Evolutionary conservation across 129 eudicot species (phyloP).

Genomic region (carrot (Daucus carota)): DNA sequence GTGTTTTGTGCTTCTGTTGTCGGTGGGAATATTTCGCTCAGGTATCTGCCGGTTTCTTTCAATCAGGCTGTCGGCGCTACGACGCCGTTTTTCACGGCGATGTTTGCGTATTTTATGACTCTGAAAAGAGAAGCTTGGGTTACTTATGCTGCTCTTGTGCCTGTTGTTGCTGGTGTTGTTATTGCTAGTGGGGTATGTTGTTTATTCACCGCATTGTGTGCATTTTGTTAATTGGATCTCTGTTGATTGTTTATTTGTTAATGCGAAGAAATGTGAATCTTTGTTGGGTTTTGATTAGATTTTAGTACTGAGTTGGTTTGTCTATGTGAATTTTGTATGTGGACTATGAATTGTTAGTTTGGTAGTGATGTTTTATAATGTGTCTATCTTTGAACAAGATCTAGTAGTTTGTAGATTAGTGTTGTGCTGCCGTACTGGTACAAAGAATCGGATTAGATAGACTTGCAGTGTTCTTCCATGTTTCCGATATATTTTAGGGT

Average conservation of each 20-base stretch:
- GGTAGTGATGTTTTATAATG: neutral
- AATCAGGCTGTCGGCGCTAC: conserved; percentile 56
- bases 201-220: neutral
- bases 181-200: conserved; percentile 57
- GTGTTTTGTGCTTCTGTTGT: conserved; percentile 16
- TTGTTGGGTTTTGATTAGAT: neutral
- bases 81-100: conserved; percentile 52
- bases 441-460: neutral
- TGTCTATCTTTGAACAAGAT: neutral
- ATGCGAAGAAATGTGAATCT: neutral
- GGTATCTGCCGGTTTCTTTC: conserved; percentile 13
- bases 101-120: conserved; percentile 52
- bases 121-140: conserved; percentile 42
- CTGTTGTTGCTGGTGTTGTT: conserved; percentile 55
- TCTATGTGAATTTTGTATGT: neutral
- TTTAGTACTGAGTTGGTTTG: neutral
- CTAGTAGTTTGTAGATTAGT: neutral
- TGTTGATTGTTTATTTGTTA: neutral
- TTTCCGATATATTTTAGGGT: neutral
- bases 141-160: conserved; percentile 46
- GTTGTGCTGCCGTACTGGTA: neutral
- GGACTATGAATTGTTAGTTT: neutral
- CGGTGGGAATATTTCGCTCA: conserved; percentile 13
- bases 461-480: neutral
- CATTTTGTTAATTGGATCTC: neutral